Evolutionary conservation across 345 rosid species (phyloP).

Genomic region (Litchi chinensis): DNA sequence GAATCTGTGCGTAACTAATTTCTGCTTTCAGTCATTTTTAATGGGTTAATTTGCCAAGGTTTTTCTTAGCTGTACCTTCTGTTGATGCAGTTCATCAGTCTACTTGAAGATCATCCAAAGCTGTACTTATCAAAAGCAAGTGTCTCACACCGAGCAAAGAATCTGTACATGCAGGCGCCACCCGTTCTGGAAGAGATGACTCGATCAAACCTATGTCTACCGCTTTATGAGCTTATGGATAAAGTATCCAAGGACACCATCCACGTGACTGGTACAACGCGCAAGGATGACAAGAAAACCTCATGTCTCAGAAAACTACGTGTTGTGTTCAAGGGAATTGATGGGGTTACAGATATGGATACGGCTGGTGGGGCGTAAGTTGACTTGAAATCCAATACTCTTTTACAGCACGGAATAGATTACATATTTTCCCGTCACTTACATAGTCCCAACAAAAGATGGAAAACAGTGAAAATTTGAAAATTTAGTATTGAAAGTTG

Average conservation of each 20-base stretch:
- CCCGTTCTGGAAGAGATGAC: conserved; percentile 91
- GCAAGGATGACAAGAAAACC: conserved; percentile 57
- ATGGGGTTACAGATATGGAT: conserved; percentile 77
- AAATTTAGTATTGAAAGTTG: not conserved
- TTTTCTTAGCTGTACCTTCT: conserved; percentile 1
- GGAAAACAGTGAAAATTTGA: not conserved
- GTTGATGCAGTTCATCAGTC: conserved; percentile 64
- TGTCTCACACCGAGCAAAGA: conserved; percentile 56
- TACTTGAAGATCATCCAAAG: conserved; percentile 80
- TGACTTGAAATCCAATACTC: not conserved
- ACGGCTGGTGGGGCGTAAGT: conserved; percentile 77
- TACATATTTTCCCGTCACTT: not conserved
- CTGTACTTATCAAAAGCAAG: conserved; percentile 76
- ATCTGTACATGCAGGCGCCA: conserved; percentile 94
- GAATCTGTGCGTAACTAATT: not conserved
- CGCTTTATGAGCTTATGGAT: conserved; percentile 78
- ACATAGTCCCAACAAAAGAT: not conserved
- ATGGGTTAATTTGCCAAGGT: not conserved
- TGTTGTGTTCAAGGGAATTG: conserved; percentile 68
- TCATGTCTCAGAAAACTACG: conserved; percentile 63
- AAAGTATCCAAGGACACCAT: conserved; percentile 54
- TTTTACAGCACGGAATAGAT: not conserved
- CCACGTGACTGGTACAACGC: conserved; percentile 57
- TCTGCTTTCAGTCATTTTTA: not conserved
- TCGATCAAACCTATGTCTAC: conserved; percentile 61